Evolutionary conservation across 305 asterid species (phyloP), one percentile per base, ranked within the genome.

Genomic region (Rubia occidens): DNA sequence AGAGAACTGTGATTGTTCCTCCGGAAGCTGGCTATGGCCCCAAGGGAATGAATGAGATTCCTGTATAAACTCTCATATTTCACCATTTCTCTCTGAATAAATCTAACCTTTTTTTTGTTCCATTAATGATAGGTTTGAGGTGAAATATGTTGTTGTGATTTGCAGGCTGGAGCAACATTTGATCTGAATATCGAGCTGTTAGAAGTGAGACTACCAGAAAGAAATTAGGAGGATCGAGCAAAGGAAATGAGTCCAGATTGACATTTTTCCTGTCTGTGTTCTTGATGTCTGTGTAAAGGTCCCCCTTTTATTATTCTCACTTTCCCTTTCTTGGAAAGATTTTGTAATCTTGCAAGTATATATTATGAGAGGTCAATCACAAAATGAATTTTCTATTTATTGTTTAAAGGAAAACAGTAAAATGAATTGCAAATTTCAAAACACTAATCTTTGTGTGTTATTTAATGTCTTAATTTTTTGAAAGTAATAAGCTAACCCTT

Each of bases 1-100:
- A 93, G 98, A 86, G 98, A 79, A 90, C 88, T 13, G 98, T 87
- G 78, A 84, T 93, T 17, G 85, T 93, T 75, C 88, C 96, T 69
- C 92, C 97, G 0, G 98, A 88, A 70, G 91, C 87, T 55, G 98
- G 97, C 17, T 93, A 87, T 70, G 97, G 96, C 35, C 77, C 85
- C 29, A 88, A 54, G 73, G 97, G 98, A 74, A 90, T 93, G 95
- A 88, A 86, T 64, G 98, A 93, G 80, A 93, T 93, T 40, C 97
- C 98, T 84, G 97, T 93, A 90, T 70, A 43, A 60, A 62, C 66
- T 75, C 45, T 35, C 26, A 62, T 11, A 54, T 26, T 24, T 74
- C 56, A 20, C 67, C 44, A 40, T 37, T 65, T 56, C 17, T n/a
- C 60, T 64, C 40, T 60, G 20, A 40, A 13, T 11, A 29, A 53